A percentile compares a stretch with the other conserved stretches of the same genome.
Conservation (phyloP, 768 basidiomycete species). For the Leucocoprinus sp. region DNA sequence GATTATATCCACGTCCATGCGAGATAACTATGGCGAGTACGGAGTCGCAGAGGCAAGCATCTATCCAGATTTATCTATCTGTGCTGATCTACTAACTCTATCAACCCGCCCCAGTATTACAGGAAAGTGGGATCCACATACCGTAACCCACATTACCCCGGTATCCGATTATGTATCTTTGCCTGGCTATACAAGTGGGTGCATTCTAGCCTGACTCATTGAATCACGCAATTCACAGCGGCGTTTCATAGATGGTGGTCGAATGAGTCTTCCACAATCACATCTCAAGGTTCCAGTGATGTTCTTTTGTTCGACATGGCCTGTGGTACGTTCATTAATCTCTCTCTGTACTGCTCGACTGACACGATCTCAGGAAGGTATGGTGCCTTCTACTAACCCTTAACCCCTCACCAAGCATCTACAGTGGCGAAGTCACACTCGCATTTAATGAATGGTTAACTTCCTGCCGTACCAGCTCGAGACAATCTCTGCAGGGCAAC, state of each 20-base stretch:
- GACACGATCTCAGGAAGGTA: constrained; percentile 22
- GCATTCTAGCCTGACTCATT: not conserved
- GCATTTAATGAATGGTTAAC: constrained; percentile 57
- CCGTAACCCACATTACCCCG: constrained; percentile 67
- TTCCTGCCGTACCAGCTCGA: constrained; percentile 20
- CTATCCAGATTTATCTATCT: not conserved
- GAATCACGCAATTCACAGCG: not conserved
- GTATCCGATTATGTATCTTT: constrained; percentile 47
- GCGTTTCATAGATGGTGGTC: constrained; percentile 28
- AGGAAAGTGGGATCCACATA: constrained; percentile 58
- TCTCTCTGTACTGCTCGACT: too few species aligned
- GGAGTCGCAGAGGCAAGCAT: constrained; percentile 51
- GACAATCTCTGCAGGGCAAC: constrained; percentile 11
- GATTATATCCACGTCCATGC: constrained; percentile 31
- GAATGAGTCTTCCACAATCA: constrained; percentile 20
- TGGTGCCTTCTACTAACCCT: not conserved
- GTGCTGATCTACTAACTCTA: not conserved
- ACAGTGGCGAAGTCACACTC: constrained; percentile 57
- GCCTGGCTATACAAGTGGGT: constrained; percentile 43
- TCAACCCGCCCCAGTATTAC: constrained; percentile 46
- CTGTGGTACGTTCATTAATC: constrained; percentile 30
- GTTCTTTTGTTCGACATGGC: constrained; percentile 54
- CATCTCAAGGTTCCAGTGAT: constrained; percentile 12
- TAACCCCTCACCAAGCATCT: not conserved
- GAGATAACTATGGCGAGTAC: constrained; percentile 28